Evolutionary conservation across 345 rosid species (phyloP).

Genomic region (Mallotus nudiflorus): DNA sequence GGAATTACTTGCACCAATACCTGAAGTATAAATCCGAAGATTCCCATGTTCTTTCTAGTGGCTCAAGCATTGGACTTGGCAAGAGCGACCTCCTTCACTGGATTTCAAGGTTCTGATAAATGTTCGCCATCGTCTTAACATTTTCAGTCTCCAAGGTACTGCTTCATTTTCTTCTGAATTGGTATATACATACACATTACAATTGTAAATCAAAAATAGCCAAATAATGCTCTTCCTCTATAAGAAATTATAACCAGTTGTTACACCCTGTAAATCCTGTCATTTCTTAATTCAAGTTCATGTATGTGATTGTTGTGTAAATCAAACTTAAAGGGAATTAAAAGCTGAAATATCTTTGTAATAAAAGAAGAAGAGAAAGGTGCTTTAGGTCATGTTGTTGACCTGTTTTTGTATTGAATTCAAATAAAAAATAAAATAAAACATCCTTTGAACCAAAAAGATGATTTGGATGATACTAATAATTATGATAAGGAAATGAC

Average conservation of each 20-base stretch:
- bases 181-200: neutral
- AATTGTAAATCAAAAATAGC: neutral
- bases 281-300: neutral
- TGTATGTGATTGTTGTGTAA: neutral
- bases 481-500: neutral
- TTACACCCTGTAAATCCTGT: constrained; percentile 11
- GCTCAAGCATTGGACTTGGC: constrained; percentile 16
- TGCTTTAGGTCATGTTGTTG: too few species aligned
- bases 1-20: constrained; percentile 45
- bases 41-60: neutral
- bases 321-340: neutral
- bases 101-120: neutral
- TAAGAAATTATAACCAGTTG: neutral
- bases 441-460: neutral
- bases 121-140: neutral
- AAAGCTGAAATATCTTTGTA: neutral
- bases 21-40: constrained; percentile 32
- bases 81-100: constrained; percentile 2
- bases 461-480: neutral
- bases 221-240: neutral
- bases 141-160: neutral
- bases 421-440: neutral
- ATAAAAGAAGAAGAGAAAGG: neutral
- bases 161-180: neutral
- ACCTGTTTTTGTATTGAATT: neutral